These are phyloP conservation scores for Thielaviopsis musarum DNA, from an alignment of 2,329 filamentous ascomycete species.

Conservation along the genomic window DNA sequence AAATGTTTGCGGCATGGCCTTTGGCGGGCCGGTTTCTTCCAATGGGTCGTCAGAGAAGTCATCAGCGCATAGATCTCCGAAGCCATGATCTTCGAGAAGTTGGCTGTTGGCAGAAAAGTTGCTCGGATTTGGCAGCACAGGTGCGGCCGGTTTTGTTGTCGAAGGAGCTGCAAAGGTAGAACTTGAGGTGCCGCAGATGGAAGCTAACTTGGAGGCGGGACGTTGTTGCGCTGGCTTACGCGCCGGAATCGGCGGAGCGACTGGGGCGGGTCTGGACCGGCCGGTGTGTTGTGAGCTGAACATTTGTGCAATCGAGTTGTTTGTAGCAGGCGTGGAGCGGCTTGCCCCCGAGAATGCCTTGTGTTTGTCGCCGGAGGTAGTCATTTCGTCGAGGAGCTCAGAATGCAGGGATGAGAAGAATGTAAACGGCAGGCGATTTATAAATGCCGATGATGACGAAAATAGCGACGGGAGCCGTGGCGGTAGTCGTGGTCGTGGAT, in stretches of 20 bases:
- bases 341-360: background rate
- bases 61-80: slow-evolving; percentile 8
- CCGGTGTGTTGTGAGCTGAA: background rate
- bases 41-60: slow-evolving; percentile 11
- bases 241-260: background rate
- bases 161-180: slow-evolving; percentile 1
- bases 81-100: slow-evolving; percentile 10
- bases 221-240: background rate
- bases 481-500: background rate
- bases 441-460: background rate
- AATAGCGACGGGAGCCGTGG: background rate
- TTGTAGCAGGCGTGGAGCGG: slow-evolving; percentile 1
- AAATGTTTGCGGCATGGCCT: slow-evolving; percentile 1
- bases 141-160: background rate
- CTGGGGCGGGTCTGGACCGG: background rate
- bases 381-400: background rate
- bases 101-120: background rate
- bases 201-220: slow-evolving; percentile 1
- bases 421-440: background rate
- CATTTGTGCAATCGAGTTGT: slow-evolving; percentile 8
- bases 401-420: background rate
- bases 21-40: slow-evolving; percentile 3
- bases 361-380: background rate
- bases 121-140: background rate
- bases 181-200: slow-evolving; percentile 3